Base-by-base conservation (phyloP, 495 filamentous ascomycete species). In the Penicillium cinerascens region DNA sequence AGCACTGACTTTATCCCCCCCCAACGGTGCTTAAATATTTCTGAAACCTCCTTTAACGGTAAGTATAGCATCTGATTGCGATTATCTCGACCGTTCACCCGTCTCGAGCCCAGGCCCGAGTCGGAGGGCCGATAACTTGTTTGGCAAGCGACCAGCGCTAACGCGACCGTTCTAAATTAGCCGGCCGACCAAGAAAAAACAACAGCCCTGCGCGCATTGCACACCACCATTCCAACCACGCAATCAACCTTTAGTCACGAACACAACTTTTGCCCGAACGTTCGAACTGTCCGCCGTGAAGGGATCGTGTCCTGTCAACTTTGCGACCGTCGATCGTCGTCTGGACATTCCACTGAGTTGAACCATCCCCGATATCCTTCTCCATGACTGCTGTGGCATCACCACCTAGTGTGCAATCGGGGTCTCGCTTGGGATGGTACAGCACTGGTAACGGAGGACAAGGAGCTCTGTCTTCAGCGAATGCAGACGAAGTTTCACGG, bases 351-450 rank as follows among this genome's bases (percentile, higher is more conserved):
- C 52, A 44, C 44, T 55, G 33, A 27, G 35, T 49, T 37, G 46
- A 50, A 56, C 57, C 20, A 39, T 58, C 49, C 43, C 52, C 43
- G 53, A 58, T 61, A 66, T 69, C 67, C 60, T 77, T 75, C 69
- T 74, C 73, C 69, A 98, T 98, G 93, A 98, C 93, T 82, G 93
- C 93, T 72, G 92, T 98, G 73, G 93, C 91, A 65, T 89, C 84
- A 75, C 91, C 88, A 55, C 89, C 89, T 71, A 92, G 85, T 72
- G 91, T 97, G 70, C 85, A 91, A 77, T 79, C 82, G 64, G 79
- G 77, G 66, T 78, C 83, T 68, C 73, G 79, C 68, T 72, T 82
- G 73, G 77, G 75, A 79, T 82, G 79, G 81, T 76, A 77, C 58
- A 66, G 69, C 50, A 61, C 77, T 80, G 73, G 80, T 85, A 85